A percentile compares a stretch with the other conserved stretches of the same genome.
Conservation (phyloP, 352 stramenopile genomes). For the Thalassiosira pacifica region DNA sequence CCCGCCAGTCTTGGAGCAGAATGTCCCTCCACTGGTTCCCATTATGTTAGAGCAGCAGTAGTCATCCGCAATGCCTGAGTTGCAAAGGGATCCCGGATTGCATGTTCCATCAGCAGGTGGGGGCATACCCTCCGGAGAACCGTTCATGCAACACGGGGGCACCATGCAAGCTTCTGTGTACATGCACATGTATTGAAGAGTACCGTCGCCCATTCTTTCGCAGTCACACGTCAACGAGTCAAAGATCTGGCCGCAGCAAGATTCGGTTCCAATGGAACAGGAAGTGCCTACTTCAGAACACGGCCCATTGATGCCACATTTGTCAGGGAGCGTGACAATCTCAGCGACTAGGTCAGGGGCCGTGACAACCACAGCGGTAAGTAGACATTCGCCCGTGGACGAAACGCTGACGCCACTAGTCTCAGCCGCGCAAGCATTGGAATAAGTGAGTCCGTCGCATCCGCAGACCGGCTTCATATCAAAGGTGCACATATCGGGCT, state of each 20-base stretch:
- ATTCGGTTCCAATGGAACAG: neutral
- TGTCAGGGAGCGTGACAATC: too few species aligned
- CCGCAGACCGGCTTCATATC: neutral
- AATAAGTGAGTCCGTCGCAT: neutral
- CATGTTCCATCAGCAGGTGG: neutral
- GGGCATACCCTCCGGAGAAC: neutral
- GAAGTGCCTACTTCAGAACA: neutral
- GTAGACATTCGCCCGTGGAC: neutral
- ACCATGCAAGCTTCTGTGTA: neutral
- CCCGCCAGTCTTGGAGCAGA: neutral
- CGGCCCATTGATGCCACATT: too few species aligned
- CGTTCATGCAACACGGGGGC: neutral
- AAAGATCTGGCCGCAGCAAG: neutral
- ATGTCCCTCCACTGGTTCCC: neutral
- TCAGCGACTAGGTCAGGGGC: too few species aligned
- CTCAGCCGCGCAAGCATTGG: neutral
- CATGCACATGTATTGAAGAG: neutral
- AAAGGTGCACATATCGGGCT: neutral
- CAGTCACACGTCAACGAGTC: neutral
- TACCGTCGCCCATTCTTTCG: neutral
- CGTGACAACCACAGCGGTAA: too few species aligned
- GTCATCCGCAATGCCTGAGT: conserved; percentile 4
- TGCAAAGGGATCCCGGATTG: neutral
- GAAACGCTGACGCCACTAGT: neutral
- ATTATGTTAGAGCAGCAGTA: conserved; percentile 1